Base-by-base conservation (phyloP, 371 early-diverging fungal species). In the Batkoa obscura region DNA sequence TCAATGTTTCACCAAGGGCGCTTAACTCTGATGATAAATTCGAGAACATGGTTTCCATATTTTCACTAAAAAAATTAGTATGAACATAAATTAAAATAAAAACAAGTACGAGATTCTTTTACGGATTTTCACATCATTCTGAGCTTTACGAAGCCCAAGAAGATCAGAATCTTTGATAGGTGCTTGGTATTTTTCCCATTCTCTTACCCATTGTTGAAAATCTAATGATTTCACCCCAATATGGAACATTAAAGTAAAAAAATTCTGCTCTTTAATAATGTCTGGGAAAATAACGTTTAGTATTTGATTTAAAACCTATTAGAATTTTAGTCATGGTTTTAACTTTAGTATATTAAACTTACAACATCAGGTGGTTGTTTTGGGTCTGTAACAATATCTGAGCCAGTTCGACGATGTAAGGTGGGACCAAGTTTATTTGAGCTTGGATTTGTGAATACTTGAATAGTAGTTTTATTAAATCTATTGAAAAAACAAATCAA, bases 1-100 rank as follows among this genome's bases (percentile, higher is more conserved):
- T 68, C 10, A 84, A 86, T 60, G 75, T 72, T 43, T 94, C 94
- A 4, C 90, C 65, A 42, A 90, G 65, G 15, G 68, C 61, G 13
- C 75, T 72, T 33, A 93, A 62, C 34, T 82, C 85, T 1, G 86
- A 79, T 9, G 79, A 76, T 38, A 88, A 60, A 3, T 80, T 78
- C 46, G 80, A 82, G 66, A 90, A 93, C 48, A 87, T 68, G 34
- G 83, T 73, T 55, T 89, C 90, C 74, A 90, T 88, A 68, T 80
- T 76, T 42, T 76, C 70, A 31, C 73, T 75, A 60, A 58, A 60
- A 54, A 50, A 34, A 36, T 15, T 3, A 5, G 35, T 34, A 12
- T 2, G 0, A 2, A 35, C n/a, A 47, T 2, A 46, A 31, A 15
- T 13, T 32, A 48, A 6, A 3, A 12, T 51, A 15, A 30, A 3